These are phyloP conservation scores for Apiospora marii DNA, from an alignment of 2,329 filamentous ascomycete genomes.

Conservation along the genomic window DNA sequence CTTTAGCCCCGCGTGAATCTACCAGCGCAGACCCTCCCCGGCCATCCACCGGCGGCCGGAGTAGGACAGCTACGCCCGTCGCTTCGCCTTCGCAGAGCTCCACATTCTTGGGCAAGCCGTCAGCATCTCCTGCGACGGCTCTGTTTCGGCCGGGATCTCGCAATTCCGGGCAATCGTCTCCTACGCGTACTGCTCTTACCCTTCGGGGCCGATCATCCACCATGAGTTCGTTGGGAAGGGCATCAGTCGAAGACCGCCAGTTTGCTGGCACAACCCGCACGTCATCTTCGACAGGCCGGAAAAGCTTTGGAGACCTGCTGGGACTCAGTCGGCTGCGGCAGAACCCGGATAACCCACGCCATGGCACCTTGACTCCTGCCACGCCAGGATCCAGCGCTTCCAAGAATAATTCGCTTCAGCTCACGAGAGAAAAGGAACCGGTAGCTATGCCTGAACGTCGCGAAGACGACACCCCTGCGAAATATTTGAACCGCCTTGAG, in stretches of 20 bases:
- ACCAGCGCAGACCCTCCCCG: slow-evolving; percentile 41
- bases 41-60: slow-evolving; percentile 41
- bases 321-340: slow-evolving; percentile 80
- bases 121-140: slow-evolving; percentile 55
- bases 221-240: slow-evolving; percentile 80
- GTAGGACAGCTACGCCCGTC: slow-evolving; percentile 41
- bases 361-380: slow-evolving; percentile 72
- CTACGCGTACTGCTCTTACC: slow-evolving; percentile 65
- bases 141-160: slow-evolving; percentile 58
- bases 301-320: slow-evolving; percentile 91
- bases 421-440: slow-evolving; percentile 69
- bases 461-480: slow-evolving; percentile 89
- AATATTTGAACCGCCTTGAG: slow-evolving; percentile 86
- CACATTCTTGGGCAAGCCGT: slow-evolving; percentile 41
- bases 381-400: slow-evolving; percentile 76
- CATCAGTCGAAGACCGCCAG: slow-evolving; percentile 74
- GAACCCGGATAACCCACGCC: slow-evolving; percentile 76
- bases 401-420: slow-evolving; percentile 83
- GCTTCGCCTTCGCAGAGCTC: slow-evolving; percentile 44
- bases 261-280: slow-evolving; percentile 74
- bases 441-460: slow-evolving; percentile 77
- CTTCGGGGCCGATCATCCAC: slow-evolving; percentile 86
- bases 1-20: slow-evolving; percentile 50
- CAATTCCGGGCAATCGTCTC: slow-evolving; percentile 72
- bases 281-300: slow-evolving; percentile 88